A percentile compares a stretch with the other conserved stretches of the same genome.
These are phyloP conservation scores for Cyclotella baltica DNA, from an alignment of 108 stramenopile species.

Conservation along the genomic window DNA sequence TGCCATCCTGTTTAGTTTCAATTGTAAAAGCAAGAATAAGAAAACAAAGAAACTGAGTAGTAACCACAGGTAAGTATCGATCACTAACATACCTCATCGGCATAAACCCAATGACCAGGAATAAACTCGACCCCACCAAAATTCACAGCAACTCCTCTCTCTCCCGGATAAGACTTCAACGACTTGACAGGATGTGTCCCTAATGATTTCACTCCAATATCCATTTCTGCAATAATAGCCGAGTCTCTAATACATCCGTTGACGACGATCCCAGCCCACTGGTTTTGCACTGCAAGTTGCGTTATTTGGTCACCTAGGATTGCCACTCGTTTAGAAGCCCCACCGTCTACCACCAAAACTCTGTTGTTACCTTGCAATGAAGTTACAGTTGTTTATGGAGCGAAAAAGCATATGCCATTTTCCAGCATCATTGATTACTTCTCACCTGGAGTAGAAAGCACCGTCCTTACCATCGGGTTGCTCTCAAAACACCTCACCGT, in stretches of 20 bases:
- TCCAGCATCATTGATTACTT: too few species aligned
- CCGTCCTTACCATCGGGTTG: constrained; percentile 67
- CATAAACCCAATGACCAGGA: constrained; percentile 55
- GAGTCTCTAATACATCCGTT: constrained; percentile 84
- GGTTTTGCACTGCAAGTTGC: constrained; percentile 52
- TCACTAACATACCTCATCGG: constrained; percentile 49
- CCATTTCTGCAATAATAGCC: constrained; percentile 57
- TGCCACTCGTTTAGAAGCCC: constrained; percentile 64
- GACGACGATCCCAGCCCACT: constrained; percentile 72
- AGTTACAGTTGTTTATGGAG: too few species aligned
- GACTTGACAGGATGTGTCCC: constrained; percentile 75
- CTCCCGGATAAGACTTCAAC: constrained; percentile 54
- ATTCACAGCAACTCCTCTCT: constrained; percentile 39
- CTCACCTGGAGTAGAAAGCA: constrained; percentile 55
- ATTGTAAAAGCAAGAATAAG: neutral
- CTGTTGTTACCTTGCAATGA: constrained; percentile 34
- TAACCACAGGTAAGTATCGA: neutral
- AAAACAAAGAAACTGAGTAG: neutral
- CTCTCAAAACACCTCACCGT: constrained; percentile 80
- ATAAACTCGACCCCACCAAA: constrained; percentile 67
- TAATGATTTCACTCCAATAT: constrained; percentile 73
- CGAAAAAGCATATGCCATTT: too few species aligned
- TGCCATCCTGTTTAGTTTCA: constrained; percentile 39
- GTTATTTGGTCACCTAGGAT: constrained; percentile 77
- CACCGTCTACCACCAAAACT: constrained; percentile 79